Percentiles rank a stretch among this genome's conserved stretches.
phyloP scores from a whole-genome alignment of 345 rosid genomes.

The Rhodamnia argentea region DNA sequence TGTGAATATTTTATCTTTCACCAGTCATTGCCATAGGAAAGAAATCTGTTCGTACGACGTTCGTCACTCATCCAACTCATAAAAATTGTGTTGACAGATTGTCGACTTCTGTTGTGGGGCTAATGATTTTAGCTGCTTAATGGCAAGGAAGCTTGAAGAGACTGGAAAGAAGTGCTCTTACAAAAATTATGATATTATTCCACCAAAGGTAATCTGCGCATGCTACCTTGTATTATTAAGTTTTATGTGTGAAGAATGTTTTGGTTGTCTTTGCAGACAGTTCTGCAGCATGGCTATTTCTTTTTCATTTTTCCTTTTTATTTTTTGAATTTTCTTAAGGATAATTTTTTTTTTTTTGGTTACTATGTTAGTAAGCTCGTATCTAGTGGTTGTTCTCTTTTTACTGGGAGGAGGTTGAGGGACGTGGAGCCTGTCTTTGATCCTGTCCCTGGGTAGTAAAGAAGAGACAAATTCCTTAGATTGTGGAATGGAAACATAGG shows the following conservation, averaged over 20 bases:
- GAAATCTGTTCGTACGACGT: background rate
- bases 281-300: background rate
- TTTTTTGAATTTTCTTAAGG: background rate
- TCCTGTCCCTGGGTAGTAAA: background rate
- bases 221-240: background rate
- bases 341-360: background rate
- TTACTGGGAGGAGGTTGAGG: background rate
- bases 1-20: background rate
- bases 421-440: background rate
- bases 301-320: background rate
- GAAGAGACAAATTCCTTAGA: background rate
- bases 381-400: background rate
- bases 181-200: slow-evolving; percentile 69
- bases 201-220: slow-evolving; percentile 50
- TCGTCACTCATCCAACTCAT: background rate
- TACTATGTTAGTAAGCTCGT: background rate
- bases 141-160: slow-evolving; percentile 78
- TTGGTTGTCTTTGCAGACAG: background rate
- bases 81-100: slow-evolving; percentile 33
- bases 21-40: background rate
- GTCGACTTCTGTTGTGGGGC: slow-evolving; percentile 98
- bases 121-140: slow-evolving; percentile 75
- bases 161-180: slow-evolving; percentile 70
- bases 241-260: background rate
- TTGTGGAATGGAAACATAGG: background rate